Base-by-base conservation (phyloP, 257 asterid species). In the Salvia miltiorrhiza region DNA sequence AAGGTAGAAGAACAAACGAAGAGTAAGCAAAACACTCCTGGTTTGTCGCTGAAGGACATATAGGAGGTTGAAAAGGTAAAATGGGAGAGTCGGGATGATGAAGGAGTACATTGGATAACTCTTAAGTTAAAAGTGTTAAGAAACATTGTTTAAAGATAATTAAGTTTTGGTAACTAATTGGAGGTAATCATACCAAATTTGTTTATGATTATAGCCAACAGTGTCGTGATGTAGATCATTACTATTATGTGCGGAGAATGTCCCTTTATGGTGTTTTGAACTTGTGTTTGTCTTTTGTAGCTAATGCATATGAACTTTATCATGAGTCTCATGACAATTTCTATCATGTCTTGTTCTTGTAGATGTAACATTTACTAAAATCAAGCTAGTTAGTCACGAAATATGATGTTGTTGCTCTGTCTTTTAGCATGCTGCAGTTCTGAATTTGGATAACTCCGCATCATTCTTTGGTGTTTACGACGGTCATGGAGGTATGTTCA, bases 381-480 rank as follows among this genome's bases (percentile, higher is more conserved):
- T 7, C 56, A 39, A 63, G 68, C 48, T 50, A 35, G 44, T 43
- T 70, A n/a, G 66, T 67, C 71, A 47, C 54, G 59, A 37, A 45
- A 71, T 32, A 59, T 68, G 68, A 66, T 70, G 68, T 63, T 66
- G 47, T 43, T 35, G 28, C 72, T 66, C 64, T 75, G 55, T 76
- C 62, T 55, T 80, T 63, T 73, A 93, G 99, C 98, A 93, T 82
- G 95, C 98, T 12, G 95, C 98, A 50, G 41, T 88, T 69, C 86
- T 82, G 26, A 83, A 88, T 75, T 76, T 93, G 85, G 99, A 93
- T 65, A 44, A 81, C 63, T 79, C 88, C 61, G 87, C 96, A 43
- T 88, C 98, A 37, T 93, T 85, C 86, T 93, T 93, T 78, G 98
- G 98, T 72, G 98, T 93, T 66, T 93, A 90, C 70, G 99, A 93